Percentiles rank a stretch among this genome's conserved stretches.
Evolutionary conservation across 371 early-diverging fungal species (phyloP).

Genomic region (Nematocida minor): DNA sequence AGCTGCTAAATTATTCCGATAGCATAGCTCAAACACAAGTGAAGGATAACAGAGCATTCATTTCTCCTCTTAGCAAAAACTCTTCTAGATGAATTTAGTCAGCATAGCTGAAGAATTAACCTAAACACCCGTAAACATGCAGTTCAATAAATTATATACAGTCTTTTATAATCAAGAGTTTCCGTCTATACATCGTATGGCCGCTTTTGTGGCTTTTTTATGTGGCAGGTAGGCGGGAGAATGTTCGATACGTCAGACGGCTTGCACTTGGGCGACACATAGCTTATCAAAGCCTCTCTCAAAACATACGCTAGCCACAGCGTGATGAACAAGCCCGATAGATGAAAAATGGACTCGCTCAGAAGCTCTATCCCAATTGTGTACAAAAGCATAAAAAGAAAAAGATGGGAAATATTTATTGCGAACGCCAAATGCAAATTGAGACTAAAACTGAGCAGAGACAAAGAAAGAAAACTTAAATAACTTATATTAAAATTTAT

Average conservation of each 20-base stretch:
- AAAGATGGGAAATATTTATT: background rate
- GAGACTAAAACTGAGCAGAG: background rate
- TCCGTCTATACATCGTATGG: background rate
- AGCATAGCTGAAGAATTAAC: no score
- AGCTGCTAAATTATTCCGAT: no score
- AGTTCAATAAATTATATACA: no score
- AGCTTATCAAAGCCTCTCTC: slow-evolving; percentile 3
- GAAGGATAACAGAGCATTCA: no score
- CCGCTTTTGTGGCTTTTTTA: background rate
- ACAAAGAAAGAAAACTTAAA: background rate
- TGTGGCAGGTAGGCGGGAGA: slow-evolving; percentile 19
- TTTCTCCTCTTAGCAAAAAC: no score
- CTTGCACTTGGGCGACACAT: background rate
- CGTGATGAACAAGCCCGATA: slow-evolving; percentile 20
- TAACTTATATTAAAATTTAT: slow-evolving; percentile 36
- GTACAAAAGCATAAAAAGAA: background rate
- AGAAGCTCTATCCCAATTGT: background rate
- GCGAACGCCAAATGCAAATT: background rate
- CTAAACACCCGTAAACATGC: no score
- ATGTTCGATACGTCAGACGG: background rate
- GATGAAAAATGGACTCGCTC: background rate
- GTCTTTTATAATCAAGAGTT: no score
- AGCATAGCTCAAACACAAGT: no score
- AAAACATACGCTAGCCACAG: slow-evolving; percentile 19
- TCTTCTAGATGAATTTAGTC: no score